Evolutionary conservation across 805 yeast genomes (phyloP).

Genomic region (Nakazawaea ambrosiae): DNA sequence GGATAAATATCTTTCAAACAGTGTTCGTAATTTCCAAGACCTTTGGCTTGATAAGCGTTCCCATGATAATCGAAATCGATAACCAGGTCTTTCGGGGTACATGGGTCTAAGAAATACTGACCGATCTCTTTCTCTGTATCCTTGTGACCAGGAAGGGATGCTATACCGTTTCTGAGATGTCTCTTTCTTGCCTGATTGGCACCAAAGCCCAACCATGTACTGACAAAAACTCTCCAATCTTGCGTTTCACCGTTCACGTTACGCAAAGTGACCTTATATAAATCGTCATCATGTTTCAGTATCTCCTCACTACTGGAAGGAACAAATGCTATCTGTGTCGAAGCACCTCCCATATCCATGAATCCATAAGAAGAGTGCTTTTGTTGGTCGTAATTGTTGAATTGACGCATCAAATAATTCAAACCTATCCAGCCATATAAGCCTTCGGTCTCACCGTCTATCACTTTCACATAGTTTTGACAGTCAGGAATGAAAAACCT

Average conservation of each 20-base stretch:
- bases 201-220: constrained; percentile 97
- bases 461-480: constrained; percentile 66
- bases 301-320: constrained; percentile 62
- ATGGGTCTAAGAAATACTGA: constrained; percentile 60
- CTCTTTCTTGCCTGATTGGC: constrained; percentile 88
- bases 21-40: constrained; percentile 71
- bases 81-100: constrained; percentile 62
- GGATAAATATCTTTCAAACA: constrained; percentile 75
- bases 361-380: constrained; percentile 63
- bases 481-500: constrained; percentile 56
- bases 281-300: constrained; percentile 62
- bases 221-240: constrained; percentile 82
- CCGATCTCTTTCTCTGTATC: constrained; percentile 41
- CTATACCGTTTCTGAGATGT: constrained; percentile 48
- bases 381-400: constrained; percentile 37
- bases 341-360: constrained; percentile 99
- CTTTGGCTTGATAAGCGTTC: constrained; percentile 45
- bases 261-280: constrained; percentile 58
- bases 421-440: constrained; percentile 92
- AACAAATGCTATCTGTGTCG: constrained; percentile 91
- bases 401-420: constrained; percentile 70
- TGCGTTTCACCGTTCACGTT: constrained; percentile 65
- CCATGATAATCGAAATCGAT: constrained; percentile 41
- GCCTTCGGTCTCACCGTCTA: constrained; percentile 94
- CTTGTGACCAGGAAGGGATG: constrained; percentile 39